These are phyloP conservation scores for Eucalyptus sp. DNA, from an alignment of 345 rosid species.

Conservation along the genomic window DNA sequence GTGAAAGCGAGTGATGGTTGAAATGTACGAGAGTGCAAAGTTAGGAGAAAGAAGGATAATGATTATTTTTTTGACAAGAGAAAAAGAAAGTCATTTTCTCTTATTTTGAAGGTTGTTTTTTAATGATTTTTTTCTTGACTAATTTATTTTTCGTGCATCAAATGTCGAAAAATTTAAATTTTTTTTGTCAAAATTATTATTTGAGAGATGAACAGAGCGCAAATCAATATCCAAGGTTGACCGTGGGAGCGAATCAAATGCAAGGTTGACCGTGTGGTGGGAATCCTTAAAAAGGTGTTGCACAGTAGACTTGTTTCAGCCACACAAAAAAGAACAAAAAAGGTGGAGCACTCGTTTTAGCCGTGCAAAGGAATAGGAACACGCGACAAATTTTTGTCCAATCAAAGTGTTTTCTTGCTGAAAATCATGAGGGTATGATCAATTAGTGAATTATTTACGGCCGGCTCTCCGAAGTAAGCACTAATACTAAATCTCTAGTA, in stretches of 20 bases:
- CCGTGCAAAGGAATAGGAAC: neutral
- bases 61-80: neutral
- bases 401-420: neutral
- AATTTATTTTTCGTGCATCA: neutral
- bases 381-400: neutral
- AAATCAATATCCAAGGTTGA: neutral
- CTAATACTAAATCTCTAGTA: no score
- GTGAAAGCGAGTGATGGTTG: neutral
- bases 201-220: neutral
- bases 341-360: neutral
- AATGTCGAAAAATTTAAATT: neutral
- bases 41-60: neutral
- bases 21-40: neutral
- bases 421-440: no score
- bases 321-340: neutral
- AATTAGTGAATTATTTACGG: no score
- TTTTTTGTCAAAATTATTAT: no score
- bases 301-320: neutral
- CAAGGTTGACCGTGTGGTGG: neutral
- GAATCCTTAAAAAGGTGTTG: neutral
- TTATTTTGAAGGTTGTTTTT: neutral
- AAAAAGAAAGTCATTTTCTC: neutral
- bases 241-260: neutral
- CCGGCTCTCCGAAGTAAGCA: fast-evolving
- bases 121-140: neutral